phyloP scores from a whole-genome alignment of 1,284 basidiomycete species.

The Microbotryum lychnidis-dioicae region DNA sequence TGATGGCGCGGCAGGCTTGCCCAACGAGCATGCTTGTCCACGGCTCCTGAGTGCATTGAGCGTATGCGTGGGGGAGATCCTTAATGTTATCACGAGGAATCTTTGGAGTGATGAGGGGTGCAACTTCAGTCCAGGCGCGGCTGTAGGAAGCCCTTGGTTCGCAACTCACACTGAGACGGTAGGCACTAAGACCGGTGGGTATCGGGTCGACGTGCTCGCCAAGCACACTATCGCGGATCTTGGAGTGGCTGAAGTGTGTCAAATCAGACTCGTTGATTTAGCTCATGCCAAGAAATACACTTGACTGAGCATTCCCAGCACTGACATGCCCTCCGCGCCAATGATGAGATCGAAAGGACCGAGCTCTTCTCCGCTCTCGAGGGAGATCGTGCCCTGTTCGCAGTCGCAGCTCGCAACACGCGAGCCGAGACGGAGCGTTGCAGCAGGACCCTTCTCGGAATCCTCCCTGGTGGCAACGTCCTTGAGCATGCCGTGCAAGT shows the following conservation, averaged over 20 bases:
- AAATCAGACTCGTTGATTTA: too few relatives aligned
- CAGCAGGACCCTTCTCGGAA: conserved; percentile 7
- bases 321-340: conserved; percentile 37
- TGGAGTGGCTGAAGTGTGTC: conserved; percentile 11
- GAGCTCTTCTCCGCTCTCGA: conserved; percentile 29
- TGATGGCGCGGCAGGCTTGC: conserved; percentile 27
- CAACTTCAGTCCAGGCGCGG: not conserved
- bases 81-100: conserved; percentile 1
- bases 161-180: conserved; percentile 22
- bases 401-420: conserved; percentile 12
- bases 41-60: too few relatives aligned
- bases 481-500: conserved; percentile 36
- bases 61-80: not conserved
- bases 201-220: conserved; percentile 24
- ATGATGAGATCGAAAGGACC: conserved; percentile 33
- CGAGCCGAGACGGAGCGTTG: not conserved
- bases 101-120: not conserved
- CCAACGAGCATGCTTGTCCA: conserved; percentile 22
- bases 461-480: conserved; percentile 29
- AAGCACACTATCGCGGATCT: conserved; percentile 31
- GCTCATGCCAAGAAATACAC: too few relatives aligned
- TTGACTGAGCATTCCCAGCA: too few relatives aligned
- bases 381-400: conserved; percentile 28
- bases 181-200: conserved; percentile 35
- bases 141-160: not conserved